A percentile compares a stretch with the other conserved stretches of the same genome.
phyloP scores from a whole-genome alignment of 345 rosid genomes.

The Sisymbrium irio region DNA sequence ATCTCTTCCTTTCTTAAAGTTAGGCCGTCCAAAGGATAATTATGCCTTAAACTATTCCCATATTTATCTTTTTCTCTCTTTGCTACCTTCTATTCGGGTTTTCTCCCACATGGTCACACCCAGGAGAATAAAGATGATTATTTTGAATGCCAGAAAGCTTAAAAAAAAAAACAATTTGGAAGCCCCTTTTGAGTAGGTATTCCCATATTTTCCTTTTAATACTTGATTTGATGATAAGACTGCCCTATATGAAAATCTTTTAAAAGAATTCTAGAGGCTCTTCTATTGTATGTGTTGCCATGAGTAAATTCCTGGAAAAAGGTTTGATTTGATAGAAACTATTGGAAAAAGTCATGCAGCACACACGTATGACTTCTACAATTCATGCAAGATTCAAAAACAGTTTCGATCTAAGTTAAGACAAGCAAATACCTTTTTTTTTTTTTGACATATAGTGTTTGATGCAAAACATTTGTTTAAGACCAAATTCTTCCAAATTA shows the following conservation, averaged over 20 bases:
- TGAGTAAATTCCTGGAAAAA: slow-evolving; percentile 19
- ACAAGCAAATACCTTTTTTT: background rate
- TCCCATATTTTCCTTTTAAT: slow-evolving; percentile 17
- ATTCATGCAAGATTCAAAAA: slow-evolving; percentile 19
- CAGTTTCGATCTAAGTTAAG: slow-evolving; percentile 3
- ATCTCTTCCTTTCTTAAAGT: slow-evolving; percentile 36
- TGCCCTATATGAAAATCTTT: background rate
- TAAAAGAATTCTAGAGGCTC: slow-evolving; percentile 3
- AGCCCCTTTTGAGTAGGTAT: slow-evolving; percentile 28
- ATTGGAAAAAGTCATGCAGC: slow-evolving; percentile 14
- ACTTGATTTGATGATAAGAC: slow-evolving; percentile 14
- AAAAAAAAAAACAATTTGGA: background rate
- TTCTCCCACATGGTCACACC: slow-evolving; percentile 31
- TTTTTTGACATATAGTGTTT: background rate
- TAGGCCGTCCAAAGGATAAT: slow-evolving; percentile 27
- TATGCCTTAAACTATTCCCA: slow-evolving; percentile 34
- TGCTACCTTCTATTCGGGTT: slow-evolving; percentile 27
- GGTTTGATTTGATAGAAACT: slow-evolving; percentile 30
- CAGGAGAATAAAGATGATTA: slow-evolving; percentile 33
- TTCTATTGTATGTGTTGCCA: slow-evolving; percentile 17
- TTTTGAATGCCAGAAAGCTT: slow-evolving; percentile 25
- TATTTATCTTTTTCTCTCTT: slow-evolving; percentile 5
- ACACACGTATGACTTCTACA: background rate
- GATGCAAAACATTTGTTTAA: background rate
- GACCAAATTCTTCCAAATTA: slow-evolving; percentile 2